These are phyloP conservation scores for Wickerhamiella domercqiae DNA, from an alignment of 805 yeast genomes.

Conservation along the genomic window DNA sequence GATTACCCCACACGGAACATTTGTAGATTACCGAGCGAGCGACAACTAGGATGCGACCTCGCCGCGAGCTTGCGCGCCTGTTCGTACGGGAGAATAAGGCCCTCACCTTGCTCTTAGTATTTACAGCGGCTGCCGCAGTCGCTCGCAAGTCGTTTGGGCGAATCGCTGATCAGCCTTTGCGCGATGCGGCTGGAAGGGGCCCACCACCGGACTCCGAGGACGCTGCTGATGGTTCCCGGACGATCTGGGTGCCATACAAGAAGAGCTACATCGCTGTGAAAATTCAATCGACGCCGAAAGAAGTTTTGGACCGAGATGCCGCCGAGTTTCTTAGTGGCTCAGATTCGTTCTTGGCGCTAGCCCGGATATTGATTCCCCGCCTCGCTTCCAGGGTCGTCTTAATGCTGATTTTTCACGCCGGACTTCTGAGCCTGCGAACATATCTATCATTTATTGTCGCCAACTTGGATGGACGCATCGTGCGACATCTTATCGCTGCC, in stretches of 20 bases:
- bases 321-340: conserved; percentile 20
- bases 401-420: conserved; percentile 52
- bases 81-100: conserved; percentile 2
- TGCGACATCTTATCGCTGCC: conserved; percentile 72
- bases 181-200: background rate
- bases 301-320: conserved; percentile 13
- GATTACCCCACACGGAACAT: no score
- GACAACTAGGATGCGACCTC: no score
- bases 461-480: conserved; percentile 81
- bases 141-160: background rate
- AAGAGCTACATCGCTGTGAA: conserved; percentile 3
- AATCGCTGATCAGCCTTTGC: background rate
- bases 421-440: conserved; percentile 64
- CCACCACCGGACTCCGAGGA: background rate
- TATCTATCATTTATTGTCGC: conserved; percentile 79
- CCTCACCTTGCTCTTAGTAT: background rate
- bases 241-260: conserved; percentile 14
- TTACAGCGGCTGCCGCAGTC: background rate
- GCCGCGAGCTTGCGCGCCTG: no score
- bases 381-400: conserved; percentile 51
- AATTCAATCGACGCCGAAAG: conserved; percentile 6
- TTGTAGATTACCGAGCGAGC: no score
- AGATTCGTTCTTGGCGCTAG: conserved; percentile 57
- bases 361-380: conserved; percentile 72
- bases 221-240: conserved; percentile 4